Evolutionary conservation across 2,329 filamentous ascomycete genomes (phyloP).

Genomic region (Aureobasidium subglaciale): DNA sequence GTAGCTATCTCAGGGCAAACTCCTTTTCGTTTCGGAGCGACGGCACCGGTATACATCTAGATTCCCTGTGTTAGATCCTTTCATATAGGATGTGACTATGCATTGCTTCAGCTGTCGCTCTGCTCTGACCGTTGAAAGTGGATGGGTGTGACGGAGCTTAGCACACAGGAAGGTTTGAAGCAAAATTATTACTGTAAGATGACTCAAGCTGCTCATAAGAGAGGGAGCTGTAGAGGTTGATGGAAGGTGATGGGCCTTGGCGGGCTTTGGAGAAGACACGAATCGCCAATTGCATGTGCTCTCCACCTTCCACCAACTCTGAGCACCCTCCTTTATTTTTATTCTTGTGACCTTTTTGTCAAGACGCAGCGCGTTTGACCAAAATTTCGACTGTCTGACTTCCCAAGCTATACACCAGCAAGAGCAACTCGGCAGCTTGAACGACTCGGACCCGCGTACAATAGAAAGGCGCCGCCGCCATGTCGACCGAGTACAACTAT

Average conservation of each 20-base stretch:
- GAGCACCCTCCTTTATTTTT: not conserved
- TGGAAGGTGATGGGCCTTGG: not conserved
- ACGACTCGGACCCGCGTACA: not conserved
- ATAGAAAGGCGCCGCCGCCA: constrained; percentile 39
- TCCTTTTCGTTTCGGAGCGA: too few relatives aligned
- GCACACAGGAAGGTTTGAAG: too few relatives aligned
- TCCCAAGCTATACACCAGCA: not conserved
- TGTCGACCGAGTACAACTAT: constrained; percentile 96
- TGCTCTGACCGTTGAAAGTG: too few relatives aligned
- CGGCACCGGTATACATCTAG: too few relatives aligned
- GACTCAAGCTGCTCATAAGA: not conserved
- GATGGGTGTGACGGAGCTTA: too few relatives aligned
- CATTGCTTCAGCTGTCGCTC: too few relatives aligned
- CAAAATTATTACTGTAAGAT: not conserved
- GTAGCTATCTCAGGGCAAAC: too few relatives aligned
- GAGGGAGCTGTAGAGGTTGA: not conserved
- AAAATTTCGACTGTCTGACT: not conserved
- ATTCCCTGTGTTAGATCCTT: too few relatives aligned
- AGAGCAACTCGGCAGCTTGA: not conserved
- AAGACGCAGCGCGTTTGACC: constrained; percentile 8
- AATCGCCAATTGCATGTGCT: constrained; percentile 14
- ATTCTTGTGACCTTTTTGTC: not conserved
- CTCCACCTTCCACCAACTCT: not conserved
- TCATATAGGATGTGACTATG: too few relatives aligned
- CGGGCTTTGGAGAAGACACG: constrained; percentile 13